Conservation (phyloP, 2,329 filamentous ascomycete genomes). For the Phyllachora maydis region DNA sequence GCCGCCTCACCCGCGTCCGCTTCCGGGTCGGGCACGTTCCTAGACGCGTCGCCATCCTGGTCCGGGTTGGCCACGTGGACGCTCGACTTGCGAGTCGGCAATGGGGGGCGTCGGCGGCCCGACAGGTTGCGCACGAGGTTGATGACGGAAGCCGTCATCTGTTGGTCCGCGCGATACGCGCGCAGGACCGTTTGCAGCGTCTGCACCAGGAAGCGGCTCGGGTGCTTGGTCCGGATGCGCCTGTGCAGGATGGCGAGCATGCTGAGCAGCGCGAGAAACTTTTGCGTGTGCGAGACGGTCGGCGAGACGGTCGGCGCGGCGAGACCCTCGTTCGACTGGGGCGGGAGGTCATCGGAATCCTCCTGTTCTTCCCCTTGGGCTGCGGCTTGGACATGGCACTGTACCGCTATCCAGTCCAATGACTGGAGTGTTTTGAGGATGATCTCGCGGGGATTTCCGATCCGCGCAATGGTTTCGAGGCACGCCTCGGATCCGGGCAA, state of each 20-base stretch:
- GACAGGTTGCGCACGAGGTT: conserved; percentile 51
- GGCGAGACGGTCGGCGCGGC: conserved; percentile 8
- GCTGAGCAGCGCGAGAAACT: conserved; percentile 49
- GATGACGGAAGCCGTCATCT: conserved; percentile 49
- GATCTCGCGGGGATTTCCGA: conserved; percentile 66
- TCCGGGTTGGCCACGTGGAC: conserved; percentile 31
- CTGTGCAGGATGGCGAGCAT: conserved; percentile 55
- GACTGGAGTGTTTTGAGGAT: conserved; percentile 63
- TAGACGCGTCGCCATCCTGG: conserved; percentile 29
- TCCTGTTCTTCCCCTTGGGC: no score
- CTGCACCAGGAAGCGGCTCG: conserved; percentile 58
- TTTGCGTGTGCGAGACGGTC: conserved; percentile 9
- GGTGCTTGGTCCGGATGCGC: conserved; percentile 56
- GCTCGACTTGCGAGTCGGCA: conserved; percentile 38
- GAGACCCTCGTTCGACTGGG: conserved; percentile 17
- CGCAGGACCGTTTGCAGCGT: conserved; percentile 53
- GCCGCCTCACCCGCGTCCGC: conserved; percentile 31
- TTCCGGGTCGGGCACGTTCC: conserved; percentile 41
- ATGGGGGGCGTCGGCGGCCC: conserved; percentile 40
- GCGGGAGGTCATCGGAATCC: conserved; percentile 23
- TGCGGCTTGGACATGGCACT: no score
- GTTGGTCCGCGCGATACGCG: conserved; percentile 42
- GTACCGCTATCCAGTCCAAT: no score
- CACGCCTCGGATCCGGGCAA: conserved; percentile 49
- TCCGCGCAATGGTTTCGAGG: conserved; percentile 50